Evolutionary conservation across 2,329 filamentous ascomycete species (phyloP).

Genomic region (Colletotrichum lupini): DNA sequence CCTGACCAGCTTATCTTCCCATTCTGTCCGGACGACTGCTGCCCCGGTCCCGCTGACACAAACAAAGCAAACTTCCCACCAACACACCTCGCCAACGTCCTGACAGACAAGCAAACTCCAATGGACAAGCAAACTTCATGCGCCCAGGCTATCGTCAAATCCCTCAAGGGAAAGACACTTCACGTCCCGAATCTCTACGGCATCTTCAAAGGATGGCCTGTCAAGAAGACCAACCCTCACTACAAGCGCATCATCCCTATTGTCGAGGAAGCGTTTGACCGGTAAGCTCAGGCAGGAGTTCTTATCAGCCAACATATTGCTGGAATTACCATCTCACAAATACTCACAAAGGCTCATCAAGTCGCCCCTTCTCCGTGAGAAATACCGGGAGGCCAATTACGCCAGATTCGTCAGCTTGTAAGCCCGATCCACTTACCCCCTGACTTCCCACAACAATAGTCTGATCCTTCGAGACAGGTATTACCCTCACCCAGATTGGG

Average conservation of each 20-base stretch:
- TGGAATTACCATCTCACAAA: no score
- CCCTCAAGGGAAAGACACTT: constrained; percentile 43
- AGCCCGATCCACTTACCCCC: neutral
- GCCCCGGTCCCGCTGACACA: neutral
- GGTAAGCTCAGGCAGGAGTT: neutral
- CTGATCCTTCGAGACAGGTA: constrained; percentile 14
- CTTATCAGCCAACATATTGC: no score
- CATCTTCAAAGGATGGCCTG: constrained; percentile 42
- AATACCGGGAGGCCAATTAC: constrained; percentile 23
- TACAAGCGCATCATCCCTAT: constrained; percentile 37
- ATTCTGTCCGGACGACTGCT: neutral
- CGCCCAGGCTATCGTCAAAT: constrained; percentile 32
- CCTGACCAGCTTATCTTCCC: neutral
- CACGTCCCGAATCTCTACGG: constrained; percentile 41
- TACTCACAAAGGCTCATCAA: constrained; percentile 7
- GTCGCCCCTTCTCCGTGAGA: constrained; percentile 5
- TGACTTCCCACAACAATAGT: neutral
- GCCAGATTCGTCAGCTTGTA: constrained; percentile 29
- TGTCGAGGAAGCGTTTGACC: constrained; percentile 34
- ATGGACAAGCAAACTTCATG: neutral
- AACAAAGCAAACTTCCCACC: neutral
- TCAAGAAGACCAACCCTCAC: constrained; percentile 37
- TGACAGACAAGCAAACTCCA: neutral
- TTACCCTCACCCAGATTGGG: constrained; percentile 39
- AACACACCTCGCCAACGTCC: neutral